These are phyloP conservation scores for Capronia epimyces DNA, from an alignment of 2,329 filamentous ascomycete species.

Conservation along the genomic window DNA sequence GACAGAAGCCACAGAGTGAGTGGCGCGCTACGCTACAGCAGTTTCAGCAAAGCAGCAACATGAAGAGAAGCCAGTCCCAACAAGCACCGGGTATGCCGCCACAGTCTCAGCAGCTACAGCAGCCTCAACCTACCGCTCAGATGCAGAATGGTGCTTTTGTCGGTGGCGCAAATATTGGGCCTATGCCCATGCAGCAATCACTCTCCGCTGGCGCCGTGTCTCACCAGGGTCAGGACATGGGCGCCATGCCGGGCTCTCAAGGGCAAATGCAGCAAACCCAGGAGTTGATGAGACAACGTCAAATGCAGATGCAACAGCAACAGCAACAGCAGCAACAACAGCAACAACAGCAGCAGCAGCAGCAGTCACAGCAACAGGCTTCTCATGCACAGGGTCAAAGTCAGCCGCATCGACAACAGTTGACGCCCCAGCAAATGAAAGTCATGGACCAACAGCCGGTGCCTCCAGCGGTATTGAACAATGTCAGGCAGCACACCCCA, in stretches of 20 bases:
- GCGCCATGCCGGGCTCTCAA: constrained; percentile 10
- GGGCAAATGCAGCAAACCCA: constrained; percentile 20
- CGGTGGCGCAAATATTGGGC: constrained; percentile 14
- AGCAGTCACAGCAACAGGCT: constrained; percentile 28
- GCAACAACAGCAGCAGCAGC: constrained; percentile 30
- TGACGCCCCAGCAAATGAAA: constrained; percentile 24
- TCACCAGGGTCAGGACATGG: constrained; percentile 18
- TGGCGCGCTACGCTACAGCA: constrained; percentile 24
- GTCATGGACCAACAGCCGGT: constrained; percentile 26
- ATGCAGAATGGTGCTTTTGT: constrained; percentile 23
- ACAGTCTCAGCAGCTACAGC: constrained; percentile 5
- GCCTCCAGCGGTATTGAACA: constrained; percentile 17
- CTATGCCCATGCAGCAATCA: constrained; percentile 27
- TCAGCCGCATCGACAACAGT: constrained; percentile 15
- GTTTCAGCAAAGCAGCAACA: constrained; percentile 24
- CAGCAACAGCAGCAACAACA: constrained; percentile 33
- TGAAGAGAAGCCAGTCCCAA: constrained; percentile 29
- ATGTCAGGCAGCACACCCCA: constrained; percentile 18
- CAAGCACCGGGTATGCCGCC: constrained; percentile 18
- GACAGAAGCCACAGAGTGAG: constrained; percentile 22
- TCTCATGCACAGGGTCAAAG: constrained; percentile 22
- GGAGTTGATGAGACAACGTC: constrained; percentile 26
- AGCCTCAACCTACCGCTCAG: constrained; percentile 10
- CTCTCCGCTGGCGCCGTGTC: constrained; percentile 25
- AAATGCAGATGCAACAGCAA: constrained; percentile 23